A percentile compares a stretch with the other conserved stretches of the same genome.
These are phyloP conservation scores for Hyaloscypha bicolor DNA, from an alignment of 495 filamentous ascomycete genomes.

Conservation along the genomic window DNA sequence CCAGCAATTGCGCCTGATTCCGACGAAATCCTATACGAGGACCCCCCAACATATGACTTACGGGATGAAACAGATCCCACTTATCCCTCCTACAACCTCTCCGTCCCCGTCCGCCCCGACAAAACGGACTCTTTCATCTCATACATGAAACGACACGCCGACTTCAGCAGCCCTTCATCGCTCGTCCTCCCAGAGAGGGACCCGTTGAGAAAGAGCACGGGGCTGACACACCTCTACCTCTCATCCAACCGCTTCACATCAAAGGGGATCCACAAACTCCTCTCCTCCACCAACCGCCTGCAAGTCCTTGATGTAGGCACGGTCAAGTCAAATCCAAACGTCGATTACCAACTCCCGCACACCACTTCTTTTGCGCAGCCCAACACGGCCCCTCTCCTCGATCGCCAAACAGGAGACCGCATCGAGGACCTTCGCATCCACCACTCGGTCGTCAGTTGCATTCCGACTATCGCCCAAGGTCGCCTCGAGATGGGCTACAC, in stretches of 20 bases:
- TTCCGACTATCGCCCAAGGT: constrained; percentile 16
- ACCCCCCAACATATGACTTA: background rate
- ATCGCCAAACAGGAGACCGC: background rate
- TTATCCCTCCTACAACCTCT: background rate
- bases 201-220: constrained; percentile 13
- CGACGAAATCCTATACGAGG: constrained; percentile 1
- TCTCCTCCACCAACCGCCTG: constrained; percentile 12
- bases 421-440: constrained; percentile 27
- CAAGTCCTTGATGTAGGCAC: constrained; percentile 28
- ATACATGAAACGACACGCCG: background rate
- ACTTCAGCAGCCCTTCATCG: background rate
- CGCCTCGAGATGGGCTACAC: background rate
- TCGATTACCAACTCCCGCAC: background rate
- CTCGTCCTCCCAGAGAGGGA: constrained; percentile 5
- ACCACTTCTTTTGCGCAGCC: background rate
- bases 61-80: background rate
- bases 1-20: background rate
- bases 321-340: background rate
- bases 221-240: constrained; percentile 30
- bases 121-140: background rate
- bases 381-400: background rate
- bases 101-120: background rate
- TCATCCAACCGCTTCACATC: constrained; percentile 27
- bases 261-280: background rate
- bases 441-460: constrained; percentile 26